Evolutionary conservation across 768 basidiomycete genomes (phyloP), one percentile per base, ranked within the genome.

Genomic region (Trametes elegans): DNA sequence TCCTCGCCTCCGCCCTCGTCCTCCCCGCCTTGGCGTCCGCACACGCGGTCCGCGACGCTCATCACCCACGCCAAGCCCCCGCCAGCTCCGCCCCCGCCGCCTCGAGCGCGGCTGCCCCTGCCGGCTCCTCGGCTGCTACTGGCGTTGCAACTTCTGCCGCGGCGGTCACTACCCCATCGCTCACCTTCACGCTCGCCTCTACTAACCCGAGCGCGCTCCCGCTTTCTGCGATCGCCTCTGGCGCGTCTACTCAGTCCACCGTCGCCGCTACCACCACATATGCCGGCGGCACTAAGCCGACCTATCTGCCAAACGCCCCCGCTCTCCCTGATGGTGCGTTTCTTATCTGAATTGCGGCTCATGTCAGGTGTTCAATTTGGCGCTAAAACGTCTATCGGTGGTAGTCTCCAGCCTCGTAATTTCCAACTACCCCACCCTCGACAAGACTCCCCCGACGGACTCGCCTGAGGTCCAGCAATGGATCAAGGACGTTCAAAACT

Each of bases 401-500:
- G 0, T 32, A 83, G 83, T 73, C 50, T 68, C 70, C 10, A 63
- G 66, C 11, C 62, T 87, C 34, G 63, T 64, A 28, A 79, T 83
- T 2, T 60, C 80, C 16, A 78, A 79, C 56, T 92, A 88, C 66
- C 90, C 90, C 3, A 32, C 79, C 0, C 72, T 89, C n/a, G 90
- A 91, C 70, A 69, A 64, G 24, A 64, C 74, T 2, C 87, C 88
- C 27, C 78, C 83, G 6, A 76, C 73, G 3, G 80, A 87, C 69
- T 81, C 82, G 5, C 74, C 80, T 18, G 70, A 85, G 59, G 88
- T 91, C 8, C 72, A 80, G 60, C 76, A 81, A 64, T 92, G 90
- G 90, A 83, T 85, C n/a, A 46, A 74, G 50, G 81, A 87, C 13
- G 83, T 90, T 23, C 43, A 63, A 5, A 70, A 72, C 39, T 80